Evolutionary conservation across 177 flowering plant species (phyloP), one percentile per base, ranked within the genome.

Genomic region (Tripterygium wilfordii): DNA sequence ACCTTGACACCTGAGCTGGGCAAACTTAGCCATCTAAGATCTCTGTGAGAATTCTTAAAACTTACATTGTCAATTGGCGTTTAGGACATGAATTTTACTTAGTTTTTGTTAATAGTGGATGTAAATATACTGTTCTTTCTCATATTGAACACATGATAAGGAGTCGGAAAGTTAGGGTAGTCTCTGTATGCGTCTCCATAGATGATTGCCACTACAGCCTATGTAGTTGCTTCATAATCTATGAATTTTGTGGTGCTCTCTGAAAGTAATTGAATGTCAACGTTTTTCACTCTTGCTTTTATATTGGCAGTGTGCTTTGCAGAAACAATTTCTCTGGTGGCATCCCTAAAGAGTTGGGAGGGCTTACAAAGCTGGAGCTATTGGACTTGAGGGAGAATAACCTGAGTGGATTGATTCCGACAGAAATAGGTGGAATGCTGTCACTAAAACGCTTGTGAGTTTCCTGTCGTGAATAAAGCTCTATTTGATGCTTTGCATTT

Each of bases 341-440:
- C 54, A 83, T 88, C 48, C 97, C 97, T 15, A 72, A 62, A 44
- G 84, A 83, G 71, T 44, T 90, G 62, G 80, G 81, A 39, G 50
- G 35, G 24, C 84, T 91, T 35, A 55, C 57, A n/a, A 58, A 49
- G 48, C 65, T 88, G 50, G 82, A 91, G 65, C 43, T 76, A 43
- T 51, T 91, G 65, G 96, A 91, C 56, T 57, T 91, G 54, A 77
- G 90, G 54, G 63, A 59, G 15, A 91, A 91, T 62, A 66, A 74
- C 40, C 69, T 91, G 62, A 64, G 57, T 50, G 96, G 95, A 62
- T 49, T 21, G 2, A 58, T 91, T 71, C 98, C 98, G 6, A 62
- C 61, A 37, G 88, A 82, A 50, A 55, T 91, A 52, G 76, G 76
- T 40, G 39, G 48, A 19, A 46, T 91, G 75, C 57, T 28, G 21